Evolutionary conservation across 2,329 filamentous ascomycete species (phyloP).

Genomic region (Pyrenophora tritici-repentis): DNA sequence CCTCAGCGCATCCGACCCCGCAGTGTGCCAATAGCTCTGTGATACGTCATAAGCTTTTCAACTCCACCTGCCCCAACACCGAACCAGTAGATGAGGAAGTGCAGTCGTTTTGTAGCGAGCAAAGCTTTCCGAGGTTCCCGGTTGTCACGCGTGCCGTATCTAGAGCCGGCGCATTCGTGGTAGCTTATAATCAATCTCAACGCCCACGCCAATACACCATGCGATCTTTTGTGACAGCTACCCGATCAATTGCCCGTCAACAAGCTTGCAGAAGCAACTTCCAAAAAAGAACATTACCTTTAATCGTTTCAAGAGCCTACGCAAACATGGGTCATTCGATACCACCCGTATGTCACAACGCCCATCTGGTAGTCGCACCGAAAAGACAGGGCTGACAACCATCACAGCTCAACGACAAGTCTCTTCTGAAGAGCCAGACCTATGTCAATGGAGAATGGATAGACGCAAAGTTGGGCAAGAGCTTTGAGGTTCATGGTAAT

Average conservation of each 20-base stretch:
- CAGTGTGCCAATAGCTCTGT: conserved; percentile 14
- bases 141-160: conserved; percentile 6
- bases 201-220: conserved; percentile 23
- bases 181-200: conserved; percentile 9
- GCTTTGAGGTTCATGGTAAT: conserved; percentile 75
- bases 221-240: conserved; percentile 41
- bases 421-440: conserved; percentile 78
- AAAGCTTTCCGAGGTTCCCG: background rate
- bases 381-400: conserved; percentile 17
- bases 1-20: conserved; percentile 11
- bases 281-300: conserved; percentile 38
- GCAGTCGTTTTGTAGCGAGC: conserved; percentile 5
- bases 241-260: conserved; percentile 40
- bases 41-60: conserved; percentile 13
- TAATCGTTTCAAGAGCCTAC: conserved; percentile 48
- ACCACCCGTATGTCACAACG: conserved; percentile 41
- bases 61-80: background rate
- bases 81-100: conserved; percentile 7
- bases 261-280: conserved; percentile 38
- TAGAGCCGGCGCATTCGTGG: conserved; percentile 2
- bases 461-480: conserved; percentile 81
- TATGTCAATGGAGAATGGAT: conserved; percentile 96
- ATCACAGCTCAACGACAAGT: conserved; percentile 53
- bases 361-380: background rate
- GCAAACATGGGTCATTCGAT: conserved; percentile 51